Base-by-base conservation (phyloP, 2,329 filamentous ascomycete genomes). In the Penicillium oxalicum region DNA sequence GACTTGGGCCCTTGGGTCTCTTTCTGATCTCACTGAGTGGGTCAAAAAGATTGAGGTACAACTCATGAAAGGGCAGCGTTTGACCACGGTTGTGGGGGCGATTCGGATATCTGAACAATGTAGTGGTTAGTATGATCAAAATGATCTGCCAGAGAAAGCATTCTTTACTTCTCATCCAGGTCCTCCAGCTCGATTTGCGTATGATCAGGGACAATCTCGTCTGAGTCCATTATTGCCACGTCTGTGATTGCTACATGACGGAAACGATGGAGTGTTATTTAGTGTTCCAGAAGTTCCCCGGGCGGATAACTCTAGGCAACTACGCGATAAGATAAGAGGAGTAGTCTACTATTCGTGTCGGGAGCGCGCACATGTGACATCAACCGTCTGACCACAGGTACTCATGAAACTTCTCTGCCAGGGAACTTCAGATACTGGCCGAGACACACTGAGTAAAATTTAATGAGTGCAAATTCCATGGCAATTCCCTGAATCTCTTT, bases 21-120 rank as follows among this genome's bases (percentile, higher is more conserved):
- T 91, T 91, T 60, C 86, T 90, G 63, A 88, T 89, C 29, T 91
- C 85, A 48, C 78, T 78, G 8, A 86, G 70, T 2, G 90, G 90
- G 58, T 95, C 86, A 74, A 98, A 97, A 0, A 98, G 77, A 25
- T 78, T 77, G 12, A 78, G 74, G 65, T 86, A 89, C 0, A 98
- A 76, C 4, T 87, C 84, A 51, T 88, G 86, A 64, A 98, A 98
- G 4, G 82, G 81, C 8, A 94, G 74, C 0, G 91, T 96, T 53
- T 81, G 82, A 35, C 82, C 82, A 58, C 86, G 81, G 57, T 97
- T 98, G 53, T 75, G 80, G 3, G 93, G 93, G 3, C 90, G 82
- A 61, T 89, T 84, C 2, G 90, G 88, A 64, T 88, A 94, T 63
- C 86, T 89, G 44, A 12, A 13, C 44, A 42, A 43, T 29, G 9